These are phyloP conservation scores for Fusarium veterinarium DNA, from an alignment of 2,329 filamentous ascomycete genomes.

Conservation along the genomic window DNA sequence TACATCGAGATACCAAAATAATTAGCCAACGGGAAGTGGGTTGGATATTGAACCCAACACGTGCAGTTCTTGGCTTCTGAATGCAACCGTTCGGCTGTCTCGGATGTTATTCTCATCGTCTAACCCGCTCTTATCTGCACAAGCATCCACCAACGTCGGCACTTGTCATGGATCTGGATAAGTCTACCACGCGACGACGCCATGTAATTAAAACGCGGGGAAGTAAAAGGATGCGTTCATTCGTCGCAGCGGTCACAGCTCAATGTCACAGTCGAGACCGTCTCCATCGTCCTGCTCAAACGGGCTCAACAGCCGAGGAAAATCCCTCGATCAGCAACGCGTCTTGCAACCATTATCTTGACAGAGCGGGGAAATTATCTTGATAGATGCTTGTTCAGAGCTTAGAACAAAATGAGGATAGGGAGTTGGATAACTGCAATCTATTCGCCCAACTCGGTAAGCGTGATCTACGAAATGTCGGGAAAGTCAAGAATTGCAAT, in stretches of 20 bases:
- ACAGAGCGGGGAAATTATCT: conserved; percentile 9
- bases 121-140: neutral
- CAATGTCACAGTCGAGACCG: too few species aligned
- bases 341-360: neutral
- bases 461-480: neutral
- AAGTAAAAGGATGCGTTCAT: neutral
- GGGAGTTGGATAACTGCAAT: neutral
- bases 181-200: too few species aligned
- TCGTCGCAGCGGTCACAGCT: neutral
- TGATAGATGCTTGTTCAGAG: neutral
- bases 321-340: neutral
- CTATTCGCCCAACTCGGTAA: conserved; percentile 13
- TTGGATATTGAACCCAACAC: too few species aligned
- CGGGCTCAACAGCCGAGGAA: too few species aligned
- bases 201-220: neutral
- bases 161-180: neutral
- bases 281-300: neutral
- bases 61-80: neutral
- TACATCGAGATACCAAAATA: too few species aligned
- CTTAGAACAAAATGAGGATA: neutral
- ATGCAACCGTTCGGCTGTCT: neutral
- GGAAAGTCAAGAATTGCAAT: conserved; percentile 7
- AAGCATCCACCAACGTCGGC: neutral
- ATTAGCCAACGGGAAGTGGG: too few species aligned
- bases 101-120: neutral